phyloP scores from a whole-genome alignment of 2,329 filamentous ascomycete genomes.

The Cordyceps pruinosa region DNA sequence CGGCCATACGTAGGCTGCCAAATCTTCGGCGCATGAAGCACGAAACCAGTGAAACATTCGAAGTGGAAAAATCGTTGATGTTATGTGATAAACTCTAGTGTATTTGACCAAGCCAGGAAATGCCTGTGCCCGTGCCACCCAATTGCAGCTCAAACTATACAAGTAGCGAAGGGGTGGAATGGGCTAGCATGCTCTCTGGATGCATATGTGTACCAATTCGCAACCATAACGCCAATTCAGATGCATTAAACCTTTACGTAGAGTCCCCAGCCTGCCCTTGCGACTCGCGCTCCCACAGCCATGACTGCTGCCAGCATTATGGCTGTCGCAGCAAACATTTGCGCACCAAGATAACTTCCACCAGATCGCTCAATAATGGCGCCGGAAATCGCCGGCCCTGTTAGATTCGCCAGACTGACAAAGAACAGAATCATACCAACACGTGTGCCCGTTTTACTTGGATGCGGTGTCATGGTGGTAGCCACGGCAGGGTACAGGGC shows the following conservation, averaged over 20 bases:
- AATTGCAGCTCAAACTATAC: too few species aligned
- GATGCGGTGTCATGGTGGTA: constrained; percentile 32
- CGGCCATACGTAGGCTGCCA: too few species aligned
- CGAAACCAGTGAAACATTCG: too few species aligned
- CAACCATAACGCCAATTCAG: not conserved
- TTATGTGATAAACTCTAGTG: too few species aligned
- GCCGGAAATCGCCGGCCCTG: constrained; percentile 23
- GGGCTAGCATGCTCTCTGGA: not conserved
- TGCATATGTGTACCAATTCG: not conserved
- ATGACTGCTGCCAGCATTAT: constrained; percentile 47
- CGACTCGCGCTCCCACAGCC: constrained; percentile 38
- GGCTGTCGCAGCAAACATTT: constrained; percentile 44
- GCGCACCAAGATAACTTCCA: constrained; percentile 21
- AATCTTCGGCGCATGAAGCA: too few species aligned
- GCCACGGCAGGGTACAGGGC: constrained; percentile 44
- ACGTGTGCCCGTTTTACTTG: constrained; percentile 25
- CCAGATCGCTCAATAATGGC: constrained; percentile 11
- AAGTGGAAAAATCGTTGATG: too few species aligned
- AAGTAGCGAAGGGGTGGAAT: too few species aligned
- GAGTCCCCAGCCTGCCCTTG: constrained; percentile 22
- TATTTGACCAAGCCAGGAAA: not conserved
- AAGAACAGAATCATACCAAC: constrained; percentile 31
- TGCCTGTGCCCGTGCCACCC: too few species aligned
- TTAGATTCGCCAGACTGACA: constrained; percentile 24
- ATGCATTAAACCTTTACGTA: constrained; percentile 2